phyloP scores from a whole-genome alignment of 768 basidiomycete genomes.

The Boletus sp. region DNA sequence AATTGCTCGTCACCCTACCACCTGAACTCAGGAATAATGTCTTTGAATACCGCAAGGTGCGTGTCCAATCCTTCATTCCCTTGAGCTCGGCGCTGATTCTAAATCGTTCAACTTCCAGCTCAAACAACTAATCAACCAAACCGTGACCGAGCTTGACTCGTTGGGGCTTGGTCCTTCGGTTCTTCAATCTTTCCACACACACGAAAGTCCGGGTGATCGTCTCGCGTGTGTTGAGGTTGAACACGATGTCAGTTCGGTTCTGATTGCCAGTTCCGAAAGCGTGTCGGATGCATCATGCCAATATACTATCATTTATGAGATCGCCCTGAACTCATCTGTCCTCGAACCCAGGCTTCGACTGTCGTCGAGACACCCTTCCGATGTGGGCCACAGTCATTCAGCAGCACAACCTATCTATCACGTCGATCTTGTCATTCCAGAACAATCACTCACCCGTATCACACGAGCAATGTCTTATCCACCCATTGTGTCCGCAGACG shows the following conservation, averaged over 20 bases:
- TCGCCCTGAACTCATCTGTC: slow-evolving; percentile 44
- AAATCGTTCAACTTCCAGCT: slow-evolving; percentile 48
- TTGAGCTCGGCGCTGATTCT: not conserved
- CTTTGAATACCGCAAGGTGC: slow-evolving; percentile 80
- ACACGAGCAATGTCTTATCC: slow-evolving; percentile 4
- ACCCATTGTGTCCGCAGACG: not conserved
- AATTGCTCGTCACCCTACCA: slow-evolving; percentile 65
- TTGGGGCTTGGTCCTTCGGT: slow-evolving; percentile 59
- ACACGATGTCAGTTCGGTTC: not conserved
- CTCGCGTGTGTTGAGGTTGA: not conserved
- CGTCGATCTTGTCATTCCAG: slow-evolving; percentile 15
- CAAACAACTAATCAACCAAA: slow-evolving; percentile 85
- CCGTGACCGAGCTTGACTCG: slow-evolving; percentile 72
- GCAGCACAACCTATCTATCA: slow-evolving; percentile 7
- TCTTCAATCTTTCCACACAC: slow-evolving; percentile 43
- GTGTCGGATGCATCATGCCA: not conserved
- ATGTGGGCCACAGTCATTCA: not conserved
- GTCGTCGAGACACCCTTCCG: slow-evolving; percentile 33
- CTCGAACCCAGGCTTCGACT: slow-evolving; percentile 61
- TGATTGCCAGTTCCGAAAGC: not conserved
- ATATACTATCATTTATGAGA: slow-evolving; percentile 53
- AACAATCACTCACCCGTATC: slow-evolving; percentile 6
- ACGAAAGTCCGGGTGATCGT: slow-evolving; percentile 10
- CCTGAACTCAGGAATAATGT: slow-evolving; percentile 74
- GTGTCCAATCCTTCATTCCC: not conserved